Conservation (phyloP, 1,139 yeast species). For the Taphrina communis region DNA sequence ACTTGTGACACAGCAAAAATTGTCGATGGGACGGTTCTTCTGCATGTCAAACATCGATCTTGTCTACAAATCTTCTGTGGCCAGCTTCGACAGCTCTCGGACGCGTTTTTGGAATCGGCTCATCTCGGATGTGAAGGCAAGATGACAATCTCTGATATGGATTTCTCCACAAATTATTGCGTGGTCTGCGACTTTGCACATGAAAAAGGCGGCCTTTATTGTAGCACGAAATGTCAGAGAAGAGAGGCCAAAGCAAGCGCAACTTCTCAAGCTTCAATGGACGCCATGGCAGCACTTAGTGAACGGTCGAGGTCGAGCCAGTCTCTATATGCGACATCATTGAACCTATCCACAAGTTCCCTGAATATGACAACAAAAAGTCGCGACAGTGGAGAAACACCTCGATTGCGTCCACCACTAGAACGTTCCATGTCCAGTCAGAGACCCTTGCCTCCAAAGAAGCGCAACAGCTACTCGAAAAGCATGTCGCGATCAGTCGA, state of each 20-base stretch:
- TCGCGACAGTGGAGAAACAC: neutral
- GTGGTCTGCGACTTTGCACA: slow-evolving; percentile 28
- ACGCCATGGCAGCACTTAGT: slow-evolving; percentile 2
- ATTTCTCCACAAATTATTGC: slow-evolving; percentile 28
- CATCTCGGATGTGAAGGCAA: neutral
- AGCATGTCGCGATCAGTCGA: slow-evolving; percentile 28
- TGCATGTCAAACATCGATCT: neutral
- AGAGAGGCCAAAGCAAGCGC: slow-evolving; percentile 19
- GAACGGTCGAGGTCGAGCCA: slow-evolving; percentile 11
- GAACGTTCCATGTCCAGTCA: slow-evolving; percentile 8
- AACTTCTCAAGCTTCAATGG: neutral
- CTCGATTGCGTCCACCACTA: slow-evolving; percentile 5
- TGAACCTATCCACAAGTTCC: slow-evolving; percentile 14
- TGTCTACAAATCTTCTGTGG: neutral
- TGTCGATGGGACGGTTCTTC: neutral
- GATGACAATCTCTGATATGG: slow-evolving; percentile 14
- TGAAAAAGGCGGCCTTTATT: slow-evolving; percentile 32
- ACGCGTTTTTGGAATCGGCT: neutral
- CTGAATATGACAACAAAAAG: neutral
- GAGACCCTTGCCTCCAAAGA: slow-evolving; percentile 33
- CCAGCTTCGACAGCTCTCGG: neutral
- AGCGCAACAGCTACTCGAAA: slow-evolving; percentile 26
- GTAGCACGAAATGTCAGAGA: slow-evolving; percentile 20
- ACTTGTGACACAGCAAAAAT: slow-evolving; percentile 3
- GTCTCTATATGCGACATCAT: slow-evolving; percentile 22